Conservation (phyloP, 176 grass and related monocot species). For the Ensete ventricosum region DNA sequence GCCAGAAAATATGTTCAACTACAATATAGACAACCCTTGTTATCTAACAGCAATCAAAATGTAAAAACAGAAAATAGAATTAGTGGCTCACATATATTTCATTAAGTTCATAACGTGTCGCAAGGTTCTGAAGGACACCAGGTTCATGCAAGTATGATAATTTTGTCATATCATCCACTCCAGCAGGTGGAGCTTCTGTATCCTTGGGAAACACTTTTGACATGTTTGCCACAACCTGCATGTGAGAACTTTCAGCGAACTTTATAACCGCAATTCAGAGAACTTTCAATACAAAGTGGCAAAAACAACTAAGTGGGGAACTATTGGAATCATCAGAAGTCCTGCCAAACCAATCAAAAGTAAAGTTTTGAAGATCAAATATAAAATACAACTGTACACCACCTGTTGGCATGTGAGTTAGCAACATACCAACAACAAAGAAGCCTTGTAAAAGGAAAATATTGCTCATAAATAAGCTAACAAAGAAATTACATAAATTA, state of each 20-base stretch:
- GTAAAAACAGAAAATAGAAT: slow-evolving; percentile 11
- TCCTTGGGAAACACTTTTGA: slow-evolving; percentile 56
- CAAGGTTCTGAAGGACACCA: slow-evolving; percentile 75
- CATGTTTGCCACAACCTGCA: slow-evolving; percentile 29
- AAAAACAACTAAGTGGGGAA: not conserved
- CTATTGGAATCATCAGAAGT: not conserved
- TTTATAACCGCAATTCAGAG: not conserved
- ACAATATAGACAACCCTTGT: not conserved
- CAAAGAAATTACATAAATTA: too few relatives aligned
- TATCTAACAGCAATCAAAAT: not conserved
- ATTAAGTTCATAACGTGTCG: slow-evolving; percentile 66
- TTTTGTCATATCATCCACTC: slow-evolving; percentile 86
- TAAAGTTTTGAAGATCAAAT: not conserved
- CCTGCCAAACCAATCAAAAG: not conserved
- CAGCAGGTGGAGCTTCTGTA: slow-evolving; percentile 59
- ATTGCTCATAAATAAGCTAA: too few relatives aligned
- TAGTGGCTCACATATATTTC: slow-evolving; percentile 73
- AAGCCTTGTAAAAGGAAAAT: too few relatives aligned
- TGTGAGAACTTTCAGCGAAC: not conserved
- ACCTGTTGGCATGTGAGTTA: too few relatives aligned
- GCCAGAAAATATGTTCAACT: not conserved
- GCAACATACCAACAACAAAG: too few relatives aligned
- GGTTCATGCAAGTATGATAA: slow-evolving; percentile 90
- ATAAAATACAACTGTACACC: not conserved
- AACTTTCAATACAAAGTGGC: not conserved